Evolutionary conservation across 2,329 filamentous ascomycete species (phyloP), one percentile per base, ranked within the genome.

Genomic region (Talaromyces marneffei): DNA sequence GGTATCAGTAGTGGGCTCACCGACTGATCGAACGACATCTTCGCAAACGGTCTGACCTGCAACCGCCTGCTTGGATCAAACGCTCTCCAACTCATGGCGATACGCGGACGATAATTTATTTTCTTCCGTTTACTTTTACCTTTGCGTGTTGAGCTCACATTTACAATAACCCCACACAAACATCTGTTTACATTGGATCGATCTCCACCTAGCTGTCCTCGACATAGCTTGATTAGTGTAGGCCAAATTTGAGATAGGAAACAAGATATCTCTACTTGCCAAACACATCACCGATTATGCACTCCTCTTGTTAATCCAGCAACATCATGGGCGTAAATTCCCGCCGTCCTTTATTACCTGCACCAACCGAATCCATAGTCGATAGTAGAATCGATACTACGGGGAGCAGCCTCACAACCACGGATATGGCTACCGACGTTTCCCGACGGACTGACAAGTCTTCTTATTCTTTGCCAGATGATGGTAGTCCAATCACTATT

Each of bases 401-500:
- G 52, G 75, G 72, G 61, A 79, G 77, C 67, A 79, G 77, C 67
- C 68, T 70, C 58, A 77, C 74, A 62, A 75, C 71, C 63, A 79
- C 77, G 66, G 79, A 80, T 71, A 68, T 80, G 68, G 79, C 77
- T 64, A 81, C 79, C 66, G 78, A 81, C 71, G 64, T 81, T 66
- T 81, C 79, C 69, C 76, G 77, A 67, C 74, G 77, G 59, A 81
- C 77, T 68, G 79, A 81, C 69, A 78, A 77, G 65, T 79, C 79
- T 57, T 80, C 78, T 57, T 79, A 80, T 67, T 80, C 78, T 29
- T 77, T 81, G 59, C 79, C 79, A 27, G 79, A 80, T 71, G 79
- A 81, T 77, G 79, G 79, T 61, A 93, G 90, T 58, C 92, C 92
- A 44, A 87, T 99, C 70, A 97, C 91, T 63, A 95, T 99, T 74